Conservation (phyloP, 495 filamentous ascomycete species). For the Podospora tetraspora region DNA sequence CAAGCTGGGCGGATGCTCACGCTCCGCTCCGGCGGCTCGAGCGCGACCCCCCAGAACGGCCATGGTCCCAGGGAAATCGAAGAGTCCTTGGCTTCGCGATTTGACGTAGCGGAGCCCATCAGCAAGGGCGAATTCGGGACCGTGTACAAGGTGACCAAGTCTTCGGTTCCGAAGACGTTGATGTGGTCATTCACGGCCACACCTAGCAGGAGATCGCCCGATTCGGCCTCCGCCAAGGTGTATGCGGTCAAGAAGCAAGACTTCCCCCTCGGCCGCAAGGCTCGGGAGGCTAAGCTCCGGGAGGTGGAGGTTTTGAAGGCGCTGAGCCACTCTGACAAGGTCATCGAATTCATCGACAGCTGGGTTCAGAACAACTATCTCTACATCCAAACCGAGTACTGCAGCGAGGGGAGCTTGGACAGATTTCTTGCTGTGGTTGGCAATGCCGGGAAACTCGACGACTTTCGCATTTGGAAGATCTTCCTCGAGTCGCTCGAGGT, state of each 20-base stretch:
- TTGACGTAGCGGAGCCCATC: slow-evolving; percentile 68
- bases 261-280: slow-evolving; percentile 68
- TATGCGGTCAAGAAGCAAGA: slow-evolving; percentile 94
- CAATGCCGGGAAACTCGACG: slow-evolving; percentile 78
- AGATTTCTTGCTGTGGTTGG: slow-evolving; percentile 74
- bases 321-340: slow-evolving; percentile 70
- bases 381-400: slow-evolving; percentile 96
- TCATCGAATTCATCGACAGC: slow-evolving; percentile 70
- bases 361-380: slow-evolving; percentile 80
- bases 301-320: slow-evolving; percentile 73
- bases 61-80: slow-evolving; percentile 64
- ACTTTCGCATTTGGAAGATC: slow-evolving; percentile 98
- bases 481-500: slow-evolving; percentile 76
- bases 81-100: slow-evolving; percentile 59
- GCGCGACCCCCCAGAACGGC: slow-evolving; percentile 49
- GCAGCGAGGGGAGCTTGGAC: slow-evolving; percentile 85
- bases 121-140: slow-evolving; percentile 89
- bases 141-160: slow-evolving; percentile 70
- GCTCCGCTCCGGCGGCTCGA: slow-evolving; percentile 37
- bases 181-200: slow-evolving; percentile 24
- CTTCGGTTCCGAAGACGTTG: slow-evolving; percentile 23
- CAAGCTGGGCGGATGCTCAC: slow-evolving; percentile 42
- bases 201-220: slow-evolving; percentile 36
- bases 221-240: slow-evolving; percentile 45
- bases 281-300: slow-evolving; percentile 69